A percentile compares a stretch with the other conserved stretches of the same genome.
These are phyloP conservation scores for Torrubiella hemipterigena DNA, from an alignment of 2,329 filamentous ascomycete genomes.

Conservation along the genomic window DNA sequence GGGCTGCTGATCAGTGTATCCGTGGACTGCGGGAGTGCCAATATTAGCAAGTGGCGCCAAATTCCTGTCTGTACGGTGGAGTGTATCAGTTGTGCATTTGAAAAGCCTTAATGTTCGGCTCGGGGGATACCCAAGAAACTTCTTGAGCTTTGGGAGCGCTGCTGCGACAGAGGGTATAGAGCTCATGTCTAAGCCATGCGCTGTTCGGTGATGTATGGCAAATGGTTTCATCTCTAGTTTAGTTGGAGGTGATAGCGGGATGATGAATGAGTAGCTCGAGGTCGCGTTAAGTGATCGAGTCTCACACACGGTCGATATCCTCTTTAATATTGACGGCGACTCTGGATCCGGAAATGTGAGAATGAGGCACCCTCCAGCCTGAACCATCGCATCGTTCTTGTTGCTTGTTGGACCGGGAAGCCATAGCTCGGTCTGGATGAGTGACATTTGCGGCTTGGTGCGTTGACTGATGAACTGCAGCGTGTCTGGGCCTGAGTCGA, in stretches of 20 bases:
- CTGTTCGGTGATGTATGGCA: constrained; percentile 8
- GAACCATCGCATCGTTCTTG: constrained; percentile 5
- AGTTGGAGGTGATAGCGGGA: constrained; percentile 2
- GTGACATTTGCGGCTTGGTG: constrained; percentile 9
- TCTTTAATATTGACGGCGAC: background rate
- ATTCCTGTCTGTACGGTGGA: constrained; percentile 8
- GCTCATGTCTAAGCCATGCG: constrained; percentile 8
- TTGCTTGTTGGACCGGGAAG: constrained; percentile 4
- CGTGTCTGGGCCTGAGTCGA: constrained; percentile 11
- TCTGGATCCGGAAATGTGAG: constrained; percentile 5
- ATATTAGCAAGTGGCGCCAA: constrained; percentile 9
- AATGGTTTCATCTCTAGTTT: constrained; percentile 5
- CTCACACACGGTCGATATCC: constrained; percentile 1
- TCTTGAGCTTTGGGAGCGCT: constrained; percentile 8
- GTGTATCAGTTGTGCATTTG: constrained; percentile 7
- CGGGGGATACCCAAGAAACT: constrained; percentile 5
- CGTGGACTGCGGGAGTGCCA: constrained; percentile 10
- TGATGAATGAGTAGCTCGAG: constrained; percentile 1
- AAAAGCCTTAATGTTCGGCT: constrained; percentile 6
- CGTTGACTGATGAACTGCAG: constrained; percentile 18
- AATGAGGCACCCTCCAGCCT: constrained; percentile 4
- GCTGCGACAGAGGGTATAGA: constrained; percentile 6
- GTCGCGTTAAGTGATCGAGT: background rate
- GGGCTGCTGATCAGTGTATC: constrained; percentile 11
- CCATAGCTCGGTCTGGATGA: constrained; percentile 8